Evolutionary conservation across 805 yeast species (phyloP), one percentile per base, ranked within the genome.

Genomic region (Yamadazyma nakazawae): DNA sequence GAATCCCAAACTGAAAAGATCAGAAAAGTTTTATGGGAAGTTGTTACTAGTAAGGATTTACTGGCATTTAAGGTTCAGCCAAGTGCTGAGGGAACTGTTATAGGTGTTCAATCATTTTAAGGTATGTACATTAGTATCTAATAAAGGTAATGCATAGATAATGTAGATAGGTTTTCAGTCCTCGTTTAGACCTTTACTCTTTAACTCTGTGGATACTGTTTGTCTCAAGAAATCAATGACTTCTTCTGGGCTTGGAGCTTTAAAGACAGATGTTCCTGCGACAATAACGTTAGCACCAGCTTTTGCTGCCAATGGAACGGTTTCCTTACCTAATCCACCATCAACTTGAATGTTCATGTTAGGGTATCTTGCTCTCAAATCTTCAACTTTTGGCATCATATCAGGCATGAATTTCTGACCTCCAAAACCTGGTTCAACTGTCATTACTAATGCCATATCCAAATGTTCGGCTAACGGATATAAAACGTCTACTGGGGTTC

Each of bases 271-370:
- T 13, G 97, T 92, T 39, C 99, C 99, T 3, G 99, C 97, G 40
- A 94, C 99, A 61, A 94, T 90, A 40, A 91, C 97, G 61, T 94
- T 94, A 43, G 99, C 99, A 47, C 99, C 99, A 10, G 98, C 97
- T 45, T 80, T 77, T n/a, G 97, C 96, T 36, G 97, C 97, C 16
- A 74, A 77, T 45, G 82, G 85, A 40, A 92, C 84, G 1, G 96
- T 94, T 37, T 81, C 90, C 53, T 82, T 82, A 48, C 95, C 95
- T 49, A 94, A 72, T 0, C 99, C 99, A 54, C 99, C 99, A 66
- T 94, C 99, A 16, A 94, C 99, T 70, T 94, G 92, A 56, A 94
- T 88, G 68, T 92, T 84, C 63, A 92, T 72, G 16, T 82, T 63
- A 11, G 97, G 97, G 65, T 76, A 89, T 58, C 75, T 78, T 34